Conservation (phyloP, 2,329 filamentous ascomycete species). For the Akanthomyces lecanii region DNA sequence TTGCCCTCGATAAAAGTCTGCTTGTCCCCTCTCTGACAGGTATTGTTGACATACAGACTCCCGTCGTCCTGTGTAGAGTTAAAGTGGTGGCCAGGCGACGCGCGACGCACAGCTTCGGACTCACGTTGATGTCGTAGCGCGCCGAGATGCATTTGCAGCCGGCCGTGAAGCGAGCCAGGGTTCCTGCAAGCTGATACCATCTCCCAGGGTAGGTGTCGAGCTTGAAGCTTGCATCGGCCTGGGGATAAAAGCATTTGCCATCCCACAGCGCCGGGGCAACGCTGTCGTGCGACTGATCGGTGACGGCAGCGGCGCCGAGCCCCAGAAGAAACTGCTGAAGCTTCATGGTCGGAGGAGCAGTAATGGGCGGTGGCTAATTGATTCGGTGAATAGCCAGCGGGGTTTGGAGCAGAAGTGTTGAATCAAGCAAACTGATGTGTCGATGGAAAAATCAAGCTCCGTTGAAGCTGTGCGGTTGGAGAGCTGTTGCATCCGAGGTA, state of each 20-base stretch:
- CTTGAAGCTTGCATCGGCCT: constrained; percentile 26
- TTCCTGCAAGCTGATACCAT: constrained; percentile 33
- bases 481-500: not conserved
- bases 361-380: not conserved
- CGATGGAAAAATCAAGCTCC: not conserved
- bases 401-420: too few relatives aligned
- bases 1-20: constrained; percentile 29
- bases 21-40: constrained; percentile 24
- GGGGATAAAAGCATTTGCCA: constrained; percentile 30
- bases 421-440: not conserved
- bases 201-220: constrained; percentile 30
- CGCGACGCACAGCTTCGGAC: constrained; percentile 3
- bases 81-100: not conserved
- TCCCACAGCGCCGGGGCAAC: constrained; percentile 30
- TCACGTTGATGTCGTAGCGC: constrained; percentile 30
- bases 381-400: not conserved
- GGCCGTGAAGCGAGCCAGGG: constrained; percentile 28
- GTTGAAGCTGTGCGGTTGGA: not conserved
- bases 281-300: constrained; percentile 16
- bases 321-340: constrained; percentile 1
- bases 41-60: constrained; percentile 31
- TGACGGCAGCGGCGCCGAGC: not conserved
- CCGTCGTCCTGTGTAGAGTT: constrained; percentile 25
- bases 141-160: constrained; percentile 32
- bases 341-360: constrained; percentile 2